phyloP scores from a whole-genome alignment of 805 yeast genomes.

The Jamesozyma spencerorum region DNA sequence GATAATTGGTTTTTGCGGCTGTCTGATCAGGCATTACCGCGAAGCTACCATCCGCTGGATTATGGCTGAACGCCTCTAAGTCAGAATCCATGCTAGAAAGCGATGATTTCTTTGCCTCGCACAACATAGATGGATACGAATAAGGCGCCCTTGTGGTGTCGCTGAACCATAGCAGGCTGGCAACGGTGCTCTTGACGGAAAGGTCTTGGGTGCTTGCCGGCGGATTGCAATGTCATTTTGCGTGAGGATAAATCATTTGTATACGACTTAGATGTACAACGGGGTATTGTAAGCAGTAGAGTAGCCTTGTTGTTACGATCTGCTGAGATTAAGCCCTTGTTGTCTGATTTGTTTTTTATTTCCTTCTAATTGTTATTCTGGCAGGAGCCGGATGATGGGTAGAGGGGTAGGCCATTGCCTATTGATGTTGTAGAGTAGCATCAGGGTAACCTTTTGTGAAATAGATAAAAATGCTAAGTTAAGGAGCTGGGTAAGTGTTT shows the following conservation, averaged over 20 bases:
- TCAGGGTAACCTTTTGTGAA: too few relatives aligned
- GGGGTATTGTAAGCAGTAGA: conserved; percentile 42
- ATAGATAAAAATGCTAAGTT: too few relatives aligned
- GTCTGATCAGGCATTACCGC: conserved; percentile 40
- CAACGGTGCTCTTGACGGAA: conserved; percentile 32
- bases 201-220: conserved; percentile 35
- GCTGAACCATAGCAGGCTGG: conserved; percentile 37
- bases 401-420: too few relatives aligned
- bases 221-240: conserved; percentile 37
- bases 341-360: conserved; percentile 13
- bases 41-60: conserved; percentile 37
- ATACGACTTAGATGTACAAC: conserved; percentile 39
- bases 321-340: conserved; percentile 33
- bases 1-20: conserved; percentile 40
- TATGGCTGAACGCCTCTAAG: conserved; percentile 36
- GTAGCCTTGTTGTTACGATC: conserved; percentile 40
- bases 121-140: conserved; percentile 36
- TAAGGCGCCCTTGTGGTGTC: conserved; percentile 34
- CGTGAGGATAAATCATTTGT: conserved; percentile 41
- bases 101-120: conserved; percentile 36
- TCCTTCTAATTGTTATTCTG: background rate
- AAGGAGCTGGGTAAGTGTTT: too few relatives aligned
- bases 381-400: background rate
- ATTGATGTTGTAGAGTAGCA: too few relatives aligned
- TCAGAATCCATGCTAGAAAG: conserved; percentile 47